Evolutionary conservation across 2,329 filamentous ascomycete genomes (phyloP).

Genomic region (Pleurostoma richardsiae): DNA sequence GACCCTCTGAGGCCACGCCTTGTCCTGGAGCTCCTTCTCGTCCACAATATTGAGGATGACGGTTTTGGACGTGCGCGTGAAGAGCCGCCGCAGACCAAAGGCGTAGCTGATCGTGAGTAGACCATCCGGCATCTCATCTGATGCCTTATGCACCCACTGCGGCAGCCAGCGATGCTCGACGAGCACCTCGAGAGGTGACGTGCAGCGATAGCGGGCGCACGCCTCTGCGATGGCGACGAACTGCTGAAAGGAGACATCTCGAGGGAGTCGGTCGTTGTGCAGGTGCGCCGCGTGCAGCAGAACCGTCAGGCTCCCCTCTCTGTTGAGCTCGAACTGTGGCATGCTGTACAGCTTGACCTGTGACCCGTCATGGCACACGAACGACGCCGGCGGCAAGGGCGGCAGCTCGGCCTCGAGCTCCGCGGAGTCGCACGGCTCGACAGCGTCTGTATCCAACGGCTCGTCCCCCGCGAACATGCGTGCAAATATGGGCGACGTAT

Average conservation of each 20-base stretch:
- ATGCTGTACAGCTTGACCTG: constrained; percentile 44
- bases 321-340: constrained; percentile 44
- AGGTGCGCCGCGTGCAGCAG: constrained; percentile 47
- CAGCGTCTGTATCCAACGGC: constrained; percentile 12
- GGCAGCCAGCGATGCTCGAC: constrained; percentile 49
- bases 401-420: constrained; percentile 28
- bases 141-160: constrained; percentile 42
- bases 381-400: constrained; percentile 22
- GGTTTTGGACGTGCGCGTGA: constrained; percentile 43
- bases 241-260: constrained; percentile 38
- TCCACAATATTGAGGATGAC: constrained; percentile 39
- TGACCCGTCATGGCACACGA: constrained; percentile 35
- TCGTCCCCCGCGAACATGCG: constrained; percentile 31
- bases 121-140: constrained; percentile 43
- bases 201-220: constrained; percentile 45
- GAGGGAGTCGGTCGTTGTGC: constrained; percentile 39
- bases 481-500: constrained; percentile 47
- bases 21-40: constrained; percentile 34
- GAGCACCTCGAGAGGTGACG: constrained; percentile 41
- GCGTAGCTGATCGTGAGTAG: constrained; percentile 47
- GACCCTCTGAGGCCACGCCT: constrained; percentile 41
- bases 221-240: constrained; percentile 48
- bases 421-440: constrained; percentile 24
- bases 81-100: constrained; percentile 43
- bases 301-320: constrained; percentile 33